Conservation (phyloP, 768 basidiomycete genomes). For the Phanerochaete sordida region DNA sequence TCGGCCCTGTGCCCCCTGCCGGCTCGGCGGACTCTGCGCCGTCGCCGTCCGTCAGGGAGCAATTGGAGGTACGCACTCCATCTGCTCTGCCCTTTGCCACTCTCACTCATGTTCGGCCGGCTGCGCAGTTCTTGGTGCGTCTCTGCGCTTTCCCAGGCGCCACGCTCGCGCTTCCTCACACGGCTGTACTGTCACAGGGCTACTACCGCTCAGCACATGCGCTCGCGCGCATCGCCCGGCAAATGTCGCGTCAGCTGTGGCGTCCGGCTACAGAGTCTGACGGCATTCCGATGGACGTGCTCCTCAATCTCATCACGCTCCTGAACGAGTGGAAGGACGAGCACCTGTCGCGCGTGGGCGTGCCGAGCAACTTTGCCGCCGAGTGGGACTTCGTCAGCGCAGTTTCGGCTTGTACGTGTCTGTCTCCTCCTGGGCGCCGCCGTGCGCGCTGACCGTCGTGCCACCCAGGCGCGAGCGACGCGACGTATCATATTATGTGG, state of each 20-base stretch:
- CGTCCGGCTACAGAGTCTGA: constrained; percentile 70
- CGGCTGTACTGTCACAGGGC: constrained; percentile 43
- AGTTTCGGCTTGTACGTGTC: constrained; percentile 54
- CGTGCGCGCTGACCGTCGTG: constrained; percentile 15
- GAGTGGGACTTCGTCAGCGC: constrained; percentile 89
- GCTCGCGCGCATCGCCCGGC: constrained; percentile 77
- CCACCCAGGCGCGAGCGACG: constrained; percentile 73
- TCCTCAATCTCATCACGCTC: constrained; percentile 51
- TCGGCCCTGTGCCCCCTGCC: constrained; percentile 48
- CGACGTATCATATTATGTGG: constrained; percentile 92
- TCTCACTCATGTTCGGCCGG: neutral
- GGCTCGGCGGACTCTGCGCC: constrained; percentile 26
- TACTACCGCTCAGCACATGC: constrained; percentile 84
- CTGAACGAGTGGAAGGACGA: constrained; percentile 73
- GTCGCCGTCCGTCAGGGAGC: constrained; percentile 68
- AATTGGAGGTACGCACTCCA: constrained; percentile 59
- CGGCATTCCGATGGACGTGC: constrained; percentile 69
- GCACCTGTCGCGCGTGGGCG: constrained; percentile 76
- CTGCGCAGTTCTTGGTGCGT: constrained; percentile 5
- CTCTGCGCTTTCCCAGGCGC: constrained; percentile 9
- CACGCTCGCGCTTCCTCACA: constrained; percentile 4
- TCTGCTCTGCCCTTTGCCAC: neutral
- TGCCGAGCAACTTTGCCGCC: constrained; percentile 78
- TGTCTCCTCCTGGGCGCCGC: neutral
- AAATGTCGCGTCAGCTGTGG: constrained; percentile 81